phyloP scores from a whole-genome alignment of 805 yeast genomes.

The Cyberlindnera xishuangbannaensis region DNA sequence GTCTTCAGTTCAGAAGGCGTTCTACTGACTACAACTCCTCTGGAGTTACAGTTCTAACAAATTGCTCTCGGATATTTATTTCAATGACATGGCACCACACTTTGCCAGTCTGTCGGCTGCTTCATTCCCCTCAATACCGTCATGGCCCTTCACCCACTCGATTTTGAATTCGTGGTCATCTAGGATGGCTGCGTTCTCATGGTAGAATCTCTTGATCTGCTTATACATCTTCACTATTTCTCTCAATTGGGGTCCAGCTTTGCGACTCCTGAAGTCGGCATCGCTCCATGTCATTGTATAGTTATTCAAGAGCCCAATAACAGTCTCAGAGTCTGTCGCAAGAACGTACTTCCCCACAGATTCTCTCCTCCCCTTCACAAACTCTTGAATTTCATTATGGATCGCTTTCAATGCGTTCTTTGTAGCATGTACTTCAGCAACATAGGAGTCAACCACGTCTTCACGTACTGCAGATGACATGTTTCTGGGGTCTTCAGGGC shows the following conservation, averaged over 20 bases:
- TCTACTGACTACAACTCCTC: too few relatives aligned
- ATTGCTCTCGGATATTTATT: too few relatives aligned
- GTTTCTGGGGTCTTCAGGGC: conserved; percentile 48
- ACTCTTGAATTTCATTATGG: conserved; percentile 26
- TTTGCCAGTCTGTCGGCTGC: conserved; percentile 73
- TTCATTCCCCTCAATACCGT: conserved; percentile 65
- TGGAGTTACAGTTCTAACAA: too few relatives aligned
- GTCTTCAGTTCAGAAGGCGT: too few relatives aligned
- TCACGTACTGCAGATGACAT: conserved; percentile 45
- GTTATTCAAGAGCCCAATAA: conserved; percentile 45
- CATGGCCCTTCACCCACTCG: conserved; percentile 68
- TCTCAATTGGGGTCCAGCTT: conserved; percentile 26
- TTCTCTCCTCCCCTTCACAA: conserved; percentile 12
- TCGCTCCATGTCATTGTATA: conserved; percentile 56
- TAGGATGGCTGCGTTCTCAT: conserved; percentile 19
- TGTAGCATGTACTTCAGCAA: conserved; percentile 75
- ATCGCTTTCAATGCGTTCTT: conserved; percentile 46
- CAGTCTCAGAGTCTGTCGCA: conserved; percentile 66
- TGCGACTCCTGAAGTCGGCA: conserved; percentile 44
- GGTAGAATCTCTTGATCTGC: conserved; percentile 34
- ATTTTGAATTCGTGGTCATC: conserved; percentile 37
- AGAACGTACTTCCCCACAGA: conserved; percentile 35
- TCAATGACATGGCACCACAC: conserved; percentile 41
- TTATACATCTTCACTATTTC: conserved; percentile 38
- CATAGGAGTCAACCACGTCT: conserved; percentile 59